Base-by-base conservation (phyloP, 108 stramenopile species). In the Mayamaea pseudoterrestris region DNA sequence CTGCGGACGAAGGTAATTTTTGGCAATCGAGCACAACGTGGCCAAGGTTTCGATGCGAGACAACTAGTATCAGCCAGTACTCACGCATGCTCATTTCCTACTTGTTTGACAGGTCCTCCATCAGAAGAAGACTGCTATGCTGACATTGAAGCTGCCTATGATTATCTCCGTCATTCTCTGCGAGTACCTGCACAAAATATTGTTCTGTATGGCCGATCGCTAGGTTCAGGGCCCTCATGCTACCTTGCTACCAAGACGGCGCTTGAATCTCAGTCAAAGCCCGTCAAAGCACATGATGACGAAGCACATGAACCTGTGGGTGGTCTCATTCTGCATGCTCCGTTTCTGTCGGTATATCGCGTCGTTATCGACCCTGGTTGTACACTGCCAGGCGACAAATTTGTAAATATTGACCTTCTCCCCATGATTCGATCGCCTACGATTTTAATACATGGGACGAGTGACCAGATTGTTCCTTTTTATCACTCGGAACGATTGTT, bases 191-290 rank as follows among this genome's bases (percentile, higher is more conserved):
- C 92, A 30, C 53, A 71, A 50, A 84, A 84, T 53, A 85, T 96
- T 56, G 74, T 96, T 8, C 75, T 96, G 45, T 96, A 93, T 57
- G 95, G 95, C 5, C 63, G 95, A 48, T 93, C 91, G 11, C 65
- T 96, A 17, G 95, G 95, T 11, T 83, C 84, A 11, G 95, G 95
- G 16, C 95, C 95, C 24, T 89, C 90, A n/a, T 94, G 93, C 53
- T 80, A 90, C 54, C 66, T 96, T 27, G 95, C 95, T 22, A 68
- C 87, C 13, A 62, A 83, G 25, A 73, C 86, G 5, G 80, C 95
- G 1, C 32, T 14, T 27, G 71, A 71, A 47, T 51, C 57, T 20
- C 66, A 75, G 23, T n/a, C n/a, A n/a, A n/a, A n/a, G n/a, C n/a
- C n/a, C n/a, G n/a, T n/a, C n/a, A n/a, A n/a, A n/a, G n/a, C n/a